Evolutionary conservation across 1,284 basidiomycete genomes (phyloP), one percentile per base, ranked within the genome.

Genomic region (Ustilago hordei): DNA sequence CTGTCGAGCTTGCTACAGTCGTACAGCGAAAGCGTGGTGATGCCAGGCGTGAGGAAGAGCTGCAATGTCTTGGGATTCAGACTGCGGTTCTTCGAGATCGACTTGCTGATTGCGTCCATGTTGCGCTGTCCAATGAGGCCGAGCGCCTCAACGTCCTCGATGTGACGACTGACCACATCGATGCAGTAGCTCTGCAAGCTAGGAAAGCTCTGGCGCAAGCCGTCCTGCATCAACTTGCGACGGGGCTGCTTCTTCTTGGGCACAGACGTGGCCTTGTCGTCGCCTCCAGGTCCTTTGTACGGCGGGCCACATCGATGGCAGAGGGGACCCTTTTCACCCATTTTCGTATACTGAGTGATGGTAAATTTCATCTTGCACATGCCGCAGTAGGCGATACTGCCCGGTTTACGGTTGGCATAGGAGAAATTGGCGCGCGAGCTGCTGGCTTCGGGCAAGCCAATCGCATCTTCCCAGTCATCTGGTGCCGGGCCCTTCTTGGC

Each of bases 141-240:
- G 6, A 98, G 88, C 0, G 93, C 92, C 73, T 98, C 95, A 15
- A 98, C 92, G 73, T 95, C 92, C 69, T 95, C 91, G 64, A 98
- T 97, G 83, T 94, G 91, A 55, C 91, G 89, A 34, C 92, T 92
- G 67, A 98, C 91, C 35, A 98, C 88, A 92, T 95, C 88, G 54
- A 96, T 93, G 81, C 94, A 96, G 19, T 94, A 80, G 4, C 91
- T 90, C 12, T 92, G 92, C 19, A 96, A 88, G 6, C 89, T 89
- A 0, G 91, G 91, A 35, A 93, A 90, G 3, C 87, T 86, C 47
- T 64, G 58, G 13, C 67, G 66, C 41, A 64, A 12, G 3, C 67
- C 75, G 35, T 74, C 74, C 35, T 69, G 61, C 55, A 70, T 43
- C 13, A 36, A 39, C 65, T 74, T 73, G 31, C 69, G 69, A 38